phyloP scores from a whole-genome alignment of 257 asterid genomes.

The Solanum gracilifrons region DNA sequence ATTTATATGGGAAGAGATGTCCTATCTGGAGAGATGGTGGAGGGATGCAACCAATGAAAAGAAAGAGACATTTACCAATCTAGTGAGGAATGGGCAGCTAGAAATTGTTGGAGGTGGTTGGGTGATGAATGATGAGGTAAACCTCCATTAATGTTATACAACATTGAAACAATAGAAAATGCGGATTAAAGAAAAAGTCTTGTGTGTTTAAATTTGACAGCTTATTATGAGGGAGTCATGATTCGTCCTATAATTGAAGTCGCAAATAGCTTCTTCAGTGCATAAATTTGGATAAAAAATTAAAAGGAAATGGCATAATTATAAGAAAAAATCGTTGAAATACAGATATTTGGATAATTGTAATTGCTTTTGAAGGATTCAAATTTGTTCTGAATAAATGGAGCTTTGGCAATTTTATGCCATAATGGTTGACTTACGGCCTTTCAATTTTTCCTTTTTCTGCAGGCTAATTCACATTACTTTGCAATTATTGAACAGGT shows the following conservation, averaged over 20 bases:
- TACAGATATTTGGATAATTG: not conserved
- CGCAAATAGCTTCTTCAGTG: not conserved
- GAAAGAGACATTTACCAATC: conserved; percentile 59
- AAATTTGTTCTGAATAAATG: not conserved
- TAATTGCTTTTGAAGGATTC: not conserved
- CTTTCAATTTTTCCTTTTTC: conserved; percentile 11
- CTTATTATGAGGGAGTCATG: not conserved
- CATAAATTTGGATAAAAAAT: not conserved
- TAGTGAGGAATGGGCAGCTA: conserved; percentile 81
- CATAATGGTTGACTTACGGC: not conserved
- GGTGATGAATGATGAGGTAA: conserved; percentile 99
- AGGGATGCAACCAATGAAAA: conserved; percentile 69
- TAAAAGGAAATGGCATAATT: not conserved
- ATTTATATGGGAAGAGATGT: conserved; percentile 99
- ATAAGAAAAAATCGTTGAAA: not conserved
- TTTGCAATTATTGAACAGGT: conserved; percentile 98
- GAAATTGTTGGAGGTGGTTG: conserved; percentile 99
- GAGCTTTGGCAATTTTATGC: not conserved
- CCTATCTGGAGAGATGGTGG: conserved; percentile 99
- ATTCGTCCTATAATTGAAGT: not conserved
- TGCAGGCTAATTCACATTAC: conserved; percentile 99
- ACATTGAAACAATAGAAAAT: not conserved
- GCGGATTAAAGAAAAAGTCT: not conserved
- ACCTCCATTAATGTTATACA: not conserved
- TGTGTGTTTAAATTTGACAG: not conserved